Conservation (phyloP, 2,329 filamentous ascomycete species). For the Coccinonectria pachysandricola region DNA sequence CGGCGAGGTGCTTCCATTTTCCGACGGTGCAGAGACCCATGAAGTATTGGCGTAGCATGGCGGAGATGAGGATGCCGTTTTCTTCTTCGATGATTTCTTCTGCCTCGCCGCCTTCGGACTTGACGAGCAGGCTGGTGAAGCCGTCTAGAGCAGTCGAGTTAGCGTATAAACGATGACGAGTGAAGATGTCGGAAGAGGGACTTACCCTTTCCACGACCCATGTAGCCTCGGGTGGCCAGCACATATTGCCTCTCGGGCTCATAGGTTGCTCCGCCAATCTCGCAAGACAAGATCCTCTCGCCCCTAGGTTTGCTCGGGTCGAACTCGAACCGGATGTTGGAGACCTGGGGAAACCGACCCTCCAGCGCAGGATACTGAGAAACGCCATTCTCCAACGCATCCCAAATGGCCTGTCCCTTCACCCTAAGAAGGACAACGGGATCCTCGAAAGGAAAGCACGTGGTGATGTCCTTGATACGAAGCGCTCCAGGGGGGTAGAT, state of each 20-base stretch:
- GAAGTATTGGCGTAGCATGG: conserved; percentile 84
- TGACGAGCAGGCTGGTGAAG: conserved; percentile 63
- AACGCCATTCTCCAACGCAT: conserved; percentile 78
- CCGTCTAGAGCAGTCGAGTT: conserved; percentile 50
- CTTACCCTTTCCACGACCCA: conserved; percentile 66
- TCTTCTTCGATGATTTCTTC: conserved; percentile 78
- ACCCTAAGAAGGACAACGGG: conserved; percentile 70
- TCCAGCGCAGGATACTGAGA: conserved; percentile 74
- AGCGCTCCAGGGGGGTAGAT: conserved; percentile 76
- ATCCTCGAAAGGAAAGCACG: conserved; percentile 89
- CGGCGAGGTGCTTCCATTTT: conserved; percentile 64
- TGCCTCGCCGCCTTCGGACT: conserved; percentile 64
- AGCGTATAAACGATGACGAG: conserved; percentile 1
- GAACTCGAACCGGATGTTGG: conserved; percentile 67
- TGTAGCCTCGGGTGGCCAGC: conserved; percentile 76
- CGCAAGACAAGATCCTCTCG: conserved; percentile 52
- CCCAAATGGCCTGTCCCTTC: conserved; percentile 60
- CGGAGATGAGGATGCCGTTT: conserved; percentile 76
- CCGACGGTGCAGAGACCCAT: conserved; percentile 74
- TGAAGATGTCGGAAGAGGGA: neutral
- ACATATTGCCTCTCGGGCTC: conserved; percentile 56
- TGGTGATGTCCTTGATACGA: conserved; percentile 69
- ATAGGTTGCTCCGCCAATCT: conserved; percentile 50
- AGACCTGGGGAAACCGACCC: conserved; percentile 76
- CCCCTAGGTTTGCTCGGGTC: conserved; percentile 52